Evolutionary conservation across 148 eudicot genomes (phyloP).

Genomic region (Chenopodium formosanum): DNA sequence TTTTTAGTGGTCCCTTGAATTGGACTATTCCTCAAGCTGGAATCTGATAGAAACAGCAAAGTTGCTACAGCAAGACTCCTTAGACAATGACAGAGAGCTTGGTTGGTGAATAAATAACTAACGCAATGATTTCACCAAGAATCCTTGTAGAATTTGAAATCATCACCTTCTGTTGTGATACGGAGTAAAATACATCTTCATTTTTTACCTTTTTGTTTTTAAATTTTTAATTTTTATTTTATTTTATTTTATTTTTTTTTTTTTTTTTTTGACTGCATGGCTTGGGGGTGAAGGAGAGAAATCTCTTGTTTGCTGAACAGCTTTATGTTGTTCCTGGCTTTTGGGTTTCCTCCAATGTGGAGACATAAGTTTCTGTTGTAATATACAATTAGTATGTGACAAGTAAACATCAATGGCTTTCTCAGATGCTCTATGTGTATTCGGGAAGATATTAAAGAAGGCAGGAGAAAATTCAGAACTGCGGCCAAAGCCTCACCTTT

Average conservation of each 20-base stretch:
- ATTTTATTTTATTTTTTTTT: no score
- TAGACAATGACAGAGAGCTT: not conserved
- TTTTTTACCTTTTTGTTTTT: not conserved
- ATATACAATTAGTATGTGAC: not conserved
- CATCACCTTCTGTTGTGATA: not conserved
- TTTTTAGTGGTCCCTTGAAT: not conserved
- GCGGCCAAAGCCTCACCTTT: constrained; percentile 76
- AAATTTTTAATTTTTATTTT: not conserved
- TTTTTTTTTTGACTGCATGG: not conserved
- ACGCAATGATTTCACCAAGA: not conserved
- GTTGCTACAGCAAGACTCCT: not conserved
- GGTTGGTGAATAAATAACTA: not conserved
- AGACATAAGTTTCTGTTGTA: not conserved
- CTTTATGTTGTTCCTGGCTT: constrained; percentile 1
- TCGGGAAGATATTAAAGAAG: constrained; percentile 57
- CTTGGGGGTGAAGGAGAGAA: not conserved
- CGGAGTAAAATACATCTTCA: not conserved
- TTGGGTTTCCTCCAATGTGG: not conserved
- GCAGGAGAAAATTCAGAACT: constrained; percentile 34
- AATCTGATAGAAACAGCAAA: not conserved
- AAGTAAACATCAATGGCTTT: not conserved
- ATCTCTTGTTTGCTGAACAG: not conserved
- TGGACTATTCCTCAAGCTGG: not conserved
- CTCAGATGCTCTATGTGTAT: constrained; percentile 57
- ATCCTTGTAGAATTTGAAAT: not conserved